phyloP scores from a whole-genome alignment of 208 protist species.

The Leishmania tarentolae region DNA sequence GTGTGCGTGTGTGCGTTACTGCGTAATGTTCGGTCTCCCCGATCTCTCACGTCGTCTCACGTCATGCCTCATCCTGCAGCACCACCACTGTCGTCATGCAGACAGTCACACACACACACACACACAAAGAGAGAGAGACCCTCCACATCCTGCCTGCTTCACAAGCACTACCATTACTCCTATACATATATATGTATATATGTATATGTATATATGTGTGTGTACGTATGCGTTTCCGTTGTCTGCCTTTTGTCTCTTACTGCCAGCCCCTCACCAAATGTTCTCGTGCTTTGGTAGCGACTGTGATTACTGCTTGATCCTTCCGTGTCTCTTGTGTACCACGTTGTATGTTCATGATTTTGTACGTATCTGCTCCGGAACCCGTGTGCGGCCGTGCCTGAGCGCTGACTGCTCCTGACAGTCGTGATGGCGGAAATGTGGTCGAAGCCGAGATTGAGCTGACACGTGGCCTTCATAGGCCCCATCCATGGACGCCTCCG shows the following conservation, averaged over 20 bases:
- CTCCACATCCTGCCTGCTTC: not conserved
- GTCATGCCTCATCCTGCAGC: not conserved
- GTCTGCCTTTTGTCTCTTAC: not conserved
- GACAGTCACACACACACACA: not conserved
- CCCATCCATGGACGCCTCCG: not conserved
- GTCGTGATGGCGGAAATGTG: not conserved
- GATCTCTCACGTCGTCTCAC: not conserved
- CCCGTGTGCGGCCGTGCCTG: not conserved
- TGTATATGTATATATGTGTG: not conserved
- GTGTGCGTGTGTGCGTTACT: not conserved
- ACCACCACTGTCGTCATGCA: not conserved
- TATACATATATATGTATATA: not conserved
- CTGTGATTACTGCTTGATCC: not conserved
- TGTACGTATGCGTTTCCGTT: not conserved
- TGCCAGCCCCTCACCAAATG: too few relatives aligned
- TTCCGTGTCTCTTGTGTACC: not conserved
- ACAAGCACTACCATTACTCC: not conserved
- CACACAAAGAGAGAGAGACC: not conserved
- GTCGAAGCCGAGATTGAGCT: not conserved
- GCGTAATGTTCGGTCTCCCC: not conserved
- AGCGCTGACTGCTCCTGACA: too few relatives aligned
- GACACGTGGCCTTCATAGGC: not conserved
- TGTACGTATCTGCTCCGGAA: not conserved
- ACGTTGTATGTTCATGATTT: not conserved
- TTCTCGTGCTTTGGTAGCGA: too few relatives aligned